Evolutionary conservation across 2,329 filamentous ascomycete species (phyloP).

Genomic region (Xylariaceae sp.): DNA sequence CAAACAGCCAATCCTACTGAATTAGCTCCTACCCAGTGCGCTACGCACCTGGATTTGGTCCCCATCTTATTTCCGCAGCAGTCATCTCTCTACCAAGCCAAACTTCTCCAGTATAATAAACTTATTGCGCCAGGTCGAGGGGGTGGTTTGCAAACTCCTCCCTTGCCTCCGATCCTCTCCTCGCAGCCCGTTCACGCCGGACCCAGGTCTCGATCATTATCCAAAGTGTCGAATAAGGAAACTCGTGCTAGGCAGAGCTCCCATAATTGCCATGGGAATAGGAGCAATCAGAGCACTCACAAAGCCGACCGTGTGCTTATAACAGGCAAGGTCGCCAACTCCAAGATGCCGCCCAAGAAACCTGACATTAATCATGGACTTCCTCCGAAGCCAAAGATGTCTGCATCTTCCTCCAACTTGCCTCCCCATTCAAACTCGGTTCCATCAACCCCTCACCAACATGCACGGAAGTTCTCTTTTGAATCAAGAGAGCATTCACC

Average conservation of each 20-base stretch:
- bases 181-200: slow-evolving; percentile 62
- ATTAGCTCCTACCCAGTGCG: slow-evolving; percentile 34
- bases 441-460: slow-evolving; percentile 90
- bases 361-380: slow-evolving; percentile 38
- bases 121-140: slow-evolving; percentile 63
- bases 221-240: slow-evolving; percentile 65
- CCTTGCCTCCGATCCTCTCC: slow-evolving; percentile 61
- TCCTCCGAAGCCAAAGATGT: slow-evolving; percentile 34
- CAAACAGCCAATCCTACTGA: slow-evolving; percentile 32
- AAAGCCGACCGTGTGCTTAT: slow-evolving; percentile 68
- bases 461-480: slow-evolving; percentile 80
- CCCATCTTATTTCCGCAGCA: slow-evolving; percentile 66
- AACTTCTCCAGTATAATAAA: slow-evolving; percentile 69
- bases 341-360: slow-evolving; percentile 59
- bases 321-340: slow-evolving; percentile 56
- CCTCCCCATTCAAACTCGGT: slow-evolving; percentile 83
- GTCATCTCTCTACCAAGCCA: slow-evolving; percentile 63
- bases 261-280: slow-evolving; percentile 70
- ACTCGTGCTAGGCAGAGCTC: slow-evolving; percentile 53
- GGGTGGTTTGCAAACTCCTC: slow-evolving; percentile 61
- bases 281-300: slow-evolving; percentile 58
- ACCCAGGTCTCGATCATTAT: slow-evolving; percentile 63
- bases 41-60: slow-evolving; percentile 58
- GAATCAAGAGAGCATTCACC: slow-evolving; percentile 82
- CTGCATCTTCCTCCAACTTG: slow-evolving; percentile 50